phyloP scores from a whole-genome alignment of 768 basidiomycete genomes.

The Megacollybia marginata region DNA sequence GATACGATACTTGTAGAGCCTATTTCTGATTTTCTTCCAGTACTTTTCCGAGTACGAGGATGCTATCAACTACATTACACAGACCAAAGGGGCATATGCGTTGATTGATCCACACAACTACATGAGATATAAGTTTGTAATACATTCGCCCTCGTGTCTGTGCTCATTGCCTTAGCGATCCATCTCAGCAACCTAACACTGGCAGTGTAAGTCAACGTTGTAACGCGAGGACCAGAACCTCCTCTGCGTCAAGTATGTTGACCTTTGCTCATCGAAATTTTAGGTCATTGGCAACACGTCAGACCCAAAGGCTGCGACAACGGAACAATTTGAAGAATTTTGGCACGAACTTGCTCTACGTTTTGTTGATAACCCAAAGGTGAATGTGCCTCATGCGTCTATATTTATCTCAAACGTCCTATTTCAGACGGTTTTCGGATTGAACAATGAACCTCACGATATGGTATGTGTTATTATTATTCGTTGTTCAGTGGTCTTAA shows the following conservation, averaged over 20 bases:
- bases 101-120: conserved; percentile 41
- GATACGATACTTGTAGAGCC: too few relatives aligned
- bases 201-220: conserved; percentile 29
- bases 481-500: neutral
- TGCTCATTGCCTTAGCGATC: conserved; percentile 22
- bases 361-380: conserved; percentile 31
- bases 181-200: conserved; percentile 33
- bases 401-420: too few relatives aligned
- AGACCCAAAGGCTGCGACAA: conserved; percentile 37
- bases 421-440: conserved; percentile 26
- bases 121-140: conserved; percentile 39
- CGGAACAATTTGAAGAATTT: conserved; percentile 33
- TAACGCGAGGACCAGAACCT: neutral
- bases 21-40: conserved; percentile 11
- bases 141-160: neutral
- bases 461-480: conserved; percentile 21
- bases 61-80: conserved; percentile 35
- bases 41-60: conserved; percentile 36
- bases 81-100: conserved; percentile 32
- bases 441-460: conserved; percentile 40
- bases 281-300: conserved; percentile 38
- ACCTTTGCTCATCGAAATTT: neutral
- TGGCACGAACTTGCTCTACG: conserved; percentile 34
- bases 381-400: conserved; percentile 4
- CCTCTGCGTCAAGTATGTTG: neutral